Conservation (phyloP, 2,329 filamentous ascomycete genomes). For the Ophiostoma angusticollis region DNA sequence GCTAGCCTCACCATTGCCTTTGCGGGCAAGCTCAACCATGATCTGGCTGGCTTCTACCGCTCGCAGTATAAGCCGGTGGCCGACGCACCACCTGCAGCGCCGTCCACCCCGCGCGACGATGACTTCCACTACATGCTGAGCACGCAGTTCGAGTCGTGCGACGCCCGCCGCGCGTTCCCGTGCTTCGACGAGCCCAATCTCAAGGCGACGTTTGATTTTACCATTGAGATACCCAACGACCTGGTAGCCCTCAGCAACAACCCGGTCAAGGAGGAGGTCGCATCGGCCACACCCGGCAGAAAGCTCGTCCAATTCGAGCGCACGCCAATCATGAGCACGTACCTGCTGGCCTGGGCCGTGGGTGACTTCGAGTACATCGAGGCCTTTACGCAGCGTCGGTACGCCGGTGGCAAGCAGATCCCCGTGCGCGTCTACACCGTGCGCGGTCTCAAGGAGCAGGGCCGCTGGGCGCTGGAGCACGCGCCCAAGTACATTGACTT, state of each 20-base stretch:
- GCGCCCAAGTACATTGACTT: constrained; percentile 90
- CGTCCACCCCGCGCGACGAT: constrained; percentile 64
- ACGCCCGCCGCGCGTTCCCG: constrained; percentile 87
- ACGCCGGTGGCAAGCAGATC: constrained; percentile 70
- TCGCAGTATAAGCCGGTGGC: constrained; percentile 60
- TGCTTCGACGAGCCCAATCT: constrained; percentile 98
- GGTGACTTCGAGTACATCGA: constrained; percentile 97
- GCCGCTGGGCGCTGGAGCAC: constrained; percentile 76
- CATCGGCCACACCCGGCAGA: constrained; percentile 40
- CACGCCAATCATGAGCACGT: constrained; percentile 83
- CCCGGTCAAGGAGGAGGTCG: constrained; percentile 60
- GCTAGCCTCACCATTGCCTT: constrained; percentile 50
- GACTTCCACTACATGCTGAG: constrained; percentile 68
- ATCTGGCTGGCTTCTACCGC: constrained; percentile 95
- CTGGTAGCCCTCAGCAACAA: constrained; percentile 90
- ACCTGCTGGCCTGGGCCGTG: constrained; percentile 84
- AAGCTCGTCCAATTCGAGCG: constrained; percentile 68
- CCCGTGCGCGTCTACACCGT: constrained; percentile 96
- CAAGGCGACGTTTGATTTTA: constrained; percentile 90
- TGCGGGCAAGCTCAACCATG: constrained; percentile 71
- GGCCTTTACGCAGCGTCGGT: constrained; percentile 75
- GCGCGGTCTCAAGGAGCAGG: constrained; percentile 84
- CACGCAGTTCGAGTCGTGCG: constrained; percentile 95
- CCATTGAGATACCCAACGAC: constrained; percentile 80
- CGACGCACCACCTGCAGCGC: constrained; percentile 46